Base-by-base conservation (phyloP, 768 basidiomycete genomes). In the Clitopilus passeckerianus region DNA sequence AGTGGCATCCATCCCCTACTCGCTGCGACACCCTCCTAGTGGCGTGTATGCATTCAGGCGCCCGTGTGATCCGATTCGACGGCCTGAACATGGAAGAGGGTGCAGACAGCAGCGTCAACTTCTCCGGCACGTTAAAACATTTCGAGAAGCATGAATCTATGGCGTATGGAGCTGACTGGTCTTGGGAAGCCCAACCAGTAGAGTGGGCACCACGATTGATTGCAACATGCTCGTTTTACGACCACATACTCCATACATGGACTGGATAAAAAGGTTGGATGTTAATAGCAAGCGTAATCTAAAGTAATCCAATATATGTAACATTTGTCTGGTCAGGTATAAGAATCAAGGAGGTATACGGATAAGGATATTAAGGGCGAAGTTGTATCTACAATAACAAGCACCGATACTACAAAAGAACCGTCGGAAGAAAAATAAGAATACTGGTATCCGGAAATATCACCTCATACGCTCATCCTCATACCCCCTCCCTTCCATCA, bases 41-140 rank as follows among this genome's bases (percentile, higher is more conserved):
- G n/a, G 97, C 95, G 0, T 94, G 91, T 68, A 99, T 98, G 97
- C 95, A 96, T 68, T 94, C 94, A 62, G 95, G 96, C 9, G 95
- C 93, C 81, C 97, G 97, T 68, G 78, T 96, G 6, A 70, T 94
- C 52, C 77, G 72, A 1, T 84, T 91, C 59, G 72, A 69, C 43
- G 57, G 59, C 24, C 64, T 5, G 12, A 50, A 56, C 22, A 62
- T 62, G 18, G 65, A 35, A 33, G 70, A 57, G 22, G 50, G 60
- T 5, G 20, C 63, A 53, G 46, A 20, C 10, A 18, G 46, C 46
- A 23, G 10, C 5, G 20, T 50, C 16, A 18, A 22, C 3, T 20
- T 18, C 18, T 72, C 77, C 56, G 70, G 78, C 44, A 74, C 87
- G 33, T 61, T 80, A 8, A 81, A 76, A 61, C 80, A 84, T 16